Conservation (phyloP, 371 early-diverging fungal species). For the Chytridiales sp. region DNA sequence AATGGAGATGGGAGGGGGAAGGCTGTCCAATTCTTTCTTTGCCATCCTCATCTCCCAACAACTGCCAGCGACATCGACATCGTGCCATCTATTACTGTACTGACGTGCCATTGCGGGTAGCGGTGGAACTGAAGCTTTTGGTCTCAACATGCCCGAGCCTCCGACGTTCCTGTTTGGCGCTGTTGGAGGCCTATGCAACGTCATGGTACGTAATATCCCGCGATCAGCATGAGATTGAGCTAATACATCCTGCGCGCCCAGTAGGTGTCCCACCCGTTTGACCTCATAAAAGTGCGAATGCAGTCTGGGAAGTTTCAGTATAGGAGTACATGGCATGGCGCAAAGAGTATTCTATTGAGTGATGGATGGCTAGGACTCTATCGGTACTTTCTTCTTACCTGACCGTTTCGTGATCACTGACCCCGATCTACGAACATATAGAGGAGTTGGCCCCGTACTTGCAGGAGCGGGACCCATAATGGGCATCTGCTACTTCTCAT, state of each 20-base stretch:
- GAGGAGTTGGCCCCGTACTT: constrained; percentile 42
- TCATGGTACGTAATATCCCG: constrained; percentile 15
- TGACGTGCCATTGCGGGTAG: no score
- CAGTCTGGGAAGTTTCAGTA: constrained; percentile 25
- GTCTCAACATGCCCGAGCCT: no score
- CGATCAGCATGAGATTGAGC: neutral
- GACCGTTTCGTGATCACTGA: no score
- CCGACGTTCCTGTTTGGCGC: constrained; percentile 35
- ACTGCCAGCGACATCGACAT: no score
- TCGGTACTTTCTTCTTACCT: no score
- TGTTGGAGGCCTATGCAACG: constrained; percentile 28
- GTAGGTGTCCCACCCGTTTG: constrained; percentile 44
- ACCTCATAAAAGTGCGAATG: constrained; percentile 44
- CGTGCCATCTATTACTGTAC: no score
- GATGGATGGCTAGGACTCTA: constrained; percentile 39
- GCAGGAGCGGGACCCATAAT: constrained; percentile 40
- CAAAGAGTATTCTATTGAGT: constrained; percentile 21
- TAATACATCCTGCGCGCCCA: neutral
- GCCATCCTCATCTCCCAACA: no score
- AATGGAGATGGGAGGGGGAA: no score
- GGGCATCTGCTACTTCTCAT: constrained; percentile 33
- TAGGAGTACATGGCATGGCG: constrained; percentile 20
- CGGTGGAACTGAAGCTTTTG: no score
- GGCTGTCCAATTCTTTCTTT: no score
- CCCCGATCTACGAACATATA: no score